Evolutionary conservation across 257 asterid genomes (phyloP), one percentile per base, ranked within the genome.

Genomic region (Echium plantagineum): DNA sequence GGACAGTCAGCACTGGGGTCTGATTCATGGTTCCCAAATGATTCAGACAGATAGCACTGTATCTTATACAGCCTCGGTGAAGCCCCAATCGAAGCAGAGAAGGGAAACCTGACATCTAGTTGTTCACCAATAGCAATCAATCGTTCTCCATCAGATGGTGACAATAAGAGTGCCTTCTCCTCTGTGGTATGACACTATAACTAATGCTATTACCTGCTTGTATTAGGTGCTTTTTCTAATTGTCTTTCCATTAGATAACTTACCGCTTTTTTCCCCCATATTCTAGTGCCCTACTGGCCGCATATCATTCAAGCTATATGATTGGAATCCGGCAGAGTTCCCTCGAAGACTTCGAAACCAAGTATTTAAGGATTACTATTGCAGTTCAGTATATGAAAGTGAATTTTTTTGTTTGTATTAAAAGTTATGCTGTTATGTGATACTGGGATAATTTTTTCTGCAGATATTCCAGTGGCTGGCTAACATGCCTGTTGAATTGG

Each of bases 251-350:
- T 0, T 15, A 35, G n/a, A 21, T 21, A 21, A 21, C 52, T 47
- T 47, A 64, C 62, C 46, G 16, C n/a, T 55, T 65, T 53, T 58
- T 18, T 49, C 55, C n/a, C n/a, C n/a, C 20, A 64, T 68, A 31
- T 66, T 66, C 71, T 79, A 89, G 95, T 89, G 94, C 59, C 90
- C 95, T 62, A 71, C 97, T 66, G 94, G 94, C 55, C 86, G 97
- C 71, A 82, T 89, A 70, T 89, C 97, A 61, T 89, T 89, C 80
- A 89, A 89, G 91, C 95, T 89, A 63, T 89, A 86, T 31, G 95
- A 89, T 69, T 86, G 95, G 97, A 89, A 89, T 67, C 97, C 97
- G n/a, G 97, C 97, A 18, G 97, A 86, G 67, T 89, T 89, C 73
- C 95, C 97, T 55, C 81, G 94, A 65, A 81, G 86, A 24, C 95